Evolutionary conservation across 1,139 yeast species (phyloP).

Genomic region (Maudiozyma humilis): DNA sequence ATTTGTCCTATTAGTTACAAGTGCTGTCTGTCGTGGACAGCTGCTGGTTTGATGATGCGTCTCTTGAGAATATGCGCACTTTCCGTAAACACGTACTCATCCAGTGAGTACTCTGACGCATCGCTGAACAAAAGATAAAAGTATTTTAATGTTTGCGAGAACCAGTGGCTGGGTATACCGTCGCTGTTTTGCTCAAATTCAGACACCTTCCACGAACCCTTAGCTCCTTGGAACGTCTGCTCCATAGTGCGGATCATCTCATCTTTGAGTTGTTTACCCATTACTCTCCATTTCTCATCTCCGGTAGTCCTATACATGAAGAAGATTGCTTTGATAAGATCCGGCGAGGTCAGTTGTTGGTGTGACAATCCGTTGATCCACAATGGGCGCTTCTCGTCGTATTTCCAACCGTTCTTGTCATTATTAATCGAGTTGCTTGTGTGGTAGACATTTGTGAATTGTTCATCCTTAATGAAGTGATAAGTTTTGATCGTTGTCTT

Average conservation of each 20-base stretch:
- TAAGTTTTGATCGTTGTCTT: not conserved
- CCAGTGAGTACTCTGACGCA: constrained; percentile 48
- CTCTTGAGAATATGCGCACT: constrained; percentile 70
- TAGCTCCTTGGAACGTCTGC: constrained; percentile 41
- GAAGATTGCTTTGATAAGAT: constrained; percentile 67
- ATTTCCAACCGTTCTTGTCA: constrained; percentile 12
- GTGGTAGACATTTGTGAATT: constrained; percentile 7
- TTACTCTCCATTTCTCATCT: constrained; percentile 57
- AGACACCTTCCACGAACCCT: constrained; percentile 32
- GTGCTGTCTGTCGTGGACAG: constrained; percentile 1
- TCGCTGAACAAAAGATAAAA: constrained; percentile 65
- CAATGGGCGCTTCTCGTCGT: constrained; percentile 31
- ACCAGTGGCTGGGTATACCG: constrained; percentile 52
- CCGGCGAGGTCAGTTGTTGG: constrained; percentile 60
- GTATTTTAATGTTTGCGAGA: constrained; percentile 71
- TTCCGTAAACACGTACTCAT: constrained; percentile 65
- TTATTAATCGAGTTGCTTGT: constrained; percentile 11
- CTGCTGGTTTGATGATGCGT: not conserved
- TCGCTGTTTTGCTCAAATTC: constrained; percentile 35
- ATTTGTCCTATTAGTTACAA: not conserved
- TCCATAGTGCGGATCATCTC: constrained; percentile 55
- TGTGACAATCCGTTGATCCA: constrained; percentile 38
- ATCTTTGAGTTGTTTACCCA: constrained; percentile 46
- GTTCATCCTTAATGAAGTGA: constrained; percentile 8
- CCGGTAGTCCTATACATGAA: constrained; percentile 71